A percentile compares a stretch with the other conserved stretches of the same genome.
phyloP scores from a whole-genome alignment of 2,329 filamentous ascomycete species.

The Hypoxylon sp. region DNA sequence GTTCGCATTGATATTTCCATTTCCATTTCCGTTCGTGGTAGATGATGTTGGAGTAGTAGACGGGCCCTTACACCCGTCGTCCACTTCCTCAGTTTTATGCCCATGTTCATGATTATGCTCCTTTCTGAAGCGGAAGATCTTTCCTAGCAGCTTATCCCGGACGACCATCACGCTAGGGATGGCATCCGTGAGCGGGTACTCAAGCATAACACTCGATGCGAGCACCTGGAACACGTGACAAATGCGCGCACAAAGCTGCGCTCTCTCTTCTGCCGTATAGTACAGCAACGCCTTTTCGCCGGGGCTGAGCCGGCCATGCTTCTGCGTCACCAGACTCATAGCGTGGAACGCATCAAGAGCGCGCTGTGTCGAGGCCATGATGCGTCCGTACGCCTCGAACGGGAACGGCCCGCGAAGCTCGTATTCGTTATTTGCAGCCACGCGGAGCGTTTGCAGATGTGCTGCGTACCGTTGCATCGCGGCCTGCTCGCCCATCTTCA shows the following conservation, averaged over 20 bases:
- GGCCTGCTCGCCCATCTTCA: constrained; percentile 89
- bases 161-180: constrained; percentile 86
- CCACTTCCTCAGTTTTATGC: constrained; percentile 11
- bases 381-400: constrained; percentile 76
- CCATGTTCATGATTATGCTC: constrained; percentile 60
- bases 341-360: constrained; percentile 96
- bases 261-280: constrained; percentile 84
- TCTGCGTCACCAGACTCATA: constrained; percentile 92
- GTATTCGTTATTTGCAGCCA: constrained; percentile 85
- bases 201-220: constrained; percentile 92
- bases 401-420: constrained; percentile 91
- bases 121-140: constrained; percentile 88
- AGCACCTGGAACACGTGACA: constrained; percentile 90
- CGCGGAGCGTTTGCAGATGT: constrained; percentile 80
- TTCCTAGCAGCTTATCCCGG: constrained; percentile 86
- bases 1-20: constrained; percentile 10
- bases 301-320: constrained; percentile 79
- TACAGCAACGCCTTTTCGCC: constrained; percentile 86
- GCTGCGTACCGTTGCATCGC: constrained; percentile 85
- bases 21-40: constrained; percentile 34
- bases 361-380: constrained; percentile 84
- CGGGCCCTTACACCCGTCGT: constrained; percentile 31
- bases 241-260: constrained; percentile 86
- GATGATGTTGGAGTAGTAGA: constrained; percentile 5
- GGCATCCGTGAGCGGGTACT: constrained; percentile 92